These are phyloP conservation scores for Talaromyces sp. DNA, from an alignment of 2,329 filamentous ascomycete species.

Conservation along the genomic window DNA sequence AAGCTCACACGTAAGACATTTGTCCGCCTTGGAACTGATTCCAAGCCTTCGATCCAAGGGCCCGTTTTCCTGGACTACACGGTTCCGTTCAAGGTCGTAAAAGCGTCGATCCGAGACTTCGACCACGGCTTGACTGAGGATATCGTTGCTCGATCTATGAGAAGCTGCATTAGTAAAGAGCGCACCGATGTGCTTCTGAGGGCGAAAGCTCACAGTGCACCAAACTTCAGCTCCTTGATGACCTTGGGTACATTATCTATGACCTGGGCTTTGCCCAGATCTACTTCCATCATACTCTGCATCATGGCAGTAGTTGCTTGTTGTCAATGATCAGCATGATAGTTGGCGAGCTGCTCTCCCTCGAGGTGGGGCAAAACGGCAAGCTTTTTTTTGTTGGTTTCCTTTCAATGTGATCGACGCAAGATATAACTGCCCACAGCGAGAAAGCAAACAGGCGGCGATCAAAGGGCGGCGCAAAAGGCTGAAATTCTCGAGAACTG, in stretches of 20 bases:
- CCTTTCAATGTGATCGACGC: not conserved
- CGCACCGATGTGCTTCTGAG: not conserved
- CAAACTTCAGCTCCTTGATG: slow-evolving; percentile 90
- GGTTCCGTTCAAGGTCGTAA: slow-evolving; percentile 79
- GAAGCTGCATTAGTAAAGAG: not conserved
- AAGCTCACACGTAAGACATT: slow-evolving; percentile 78
- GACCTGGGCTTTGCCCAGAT: slow-evolving; percentile 73
- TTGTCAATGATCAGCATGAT: slow-evolving; percentile 32
- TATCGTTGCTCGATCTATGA: slow-evolving; percentile 77
- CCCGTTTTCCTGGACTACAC: slow-evolving; percentile 72
- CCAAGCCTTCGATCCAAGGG: slow-evolving; percentile 84
- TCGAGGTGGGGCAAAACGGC: not conserved
- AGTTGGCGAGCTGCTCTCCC: slow-evolving; percentile 14
- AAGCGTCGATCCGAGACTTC: slow-evolving; percentile 92
- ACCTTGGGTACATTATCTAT: slow-evolving; percentile 83
- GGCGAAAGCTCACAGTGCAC: slow-evolving; percentile 63
- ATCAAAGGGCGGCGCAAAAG: not conserved
- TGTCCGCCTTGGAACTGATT: slow-evolving; percentile 75
- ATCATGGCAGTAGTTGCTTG: slow-evolving; percentile 25
- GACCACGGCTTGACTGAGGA: slow-evolving; percentile 89
- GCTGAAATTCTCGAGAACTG: slow-evolving; percentile 4
- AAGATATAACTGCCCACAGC: not conserved
- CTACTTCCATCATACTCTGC: slow-evolving; percentile 41
- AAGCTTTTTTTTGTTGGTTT: not conserved
- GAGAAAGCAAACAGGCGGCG: not conserved